Evolutionary conservation across 2,329 filamentous ascomycete species (phyloP), one percentile per base, ranked within the genome.

Genomic region (Ophiostoma sp.): DNA sequence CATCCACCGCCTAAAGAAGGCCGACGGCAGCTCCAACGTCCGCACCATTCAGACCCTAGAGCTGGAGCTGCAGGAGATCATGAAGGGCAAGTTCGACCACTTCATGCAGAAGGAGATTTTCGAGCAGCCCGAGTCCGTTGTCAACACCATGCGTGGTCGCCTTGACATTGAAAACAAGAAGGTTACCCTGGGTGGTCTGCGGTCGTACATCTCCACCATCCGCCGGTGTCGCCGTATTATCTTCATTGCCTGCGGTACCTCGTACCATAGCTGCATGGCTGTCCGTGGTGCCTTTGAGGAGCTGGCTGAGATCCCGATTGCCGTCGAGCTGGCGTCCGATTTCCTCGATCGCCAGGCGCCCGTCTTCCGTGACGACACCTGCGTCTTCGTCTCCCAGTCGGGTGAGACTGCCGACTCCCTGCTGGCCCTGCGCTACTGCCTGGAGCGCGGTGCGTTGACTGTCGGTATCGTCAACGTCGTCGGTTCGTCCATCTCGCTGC

Each of bases 101-200:
- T 99, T 98, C 88, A 99, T 99, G 96, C 96, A 99, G 84, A 99
- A 99, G 90, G 96, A 99, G 84, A 99, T 99, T 81, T 99, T 99
- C 83, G 96, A 99, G 88, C 96, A 99, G 87, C 96, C 96, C 81
- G 96, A 99, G 86, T 99, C 96, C 17, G 94, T 99, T 75, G 91
- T 99, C 87, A 99, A 99, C 89, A 98, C 96, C 78, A 99, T 99
- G 96, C 94, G 96, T 90, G 96, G 96, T 85, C 96, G 96, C 86
- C 87, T 99, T 79, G 96, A 99, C 83, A 88, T 92, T 75, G 92
- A 90, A 79, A 97, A 98, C 88, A 97, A 97, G 89, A 93, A 90
- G 74, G 95, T 99, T 79, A 98, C 95, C 11, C 91, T 99, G 33
- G 96, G 96, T 87, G 96, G 96, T 78, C 90, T 99, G 78, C 92